Base-by-base conservation (phyloP, 257 asterid genomes). In the Jaltomata sinuosa region DNA sequence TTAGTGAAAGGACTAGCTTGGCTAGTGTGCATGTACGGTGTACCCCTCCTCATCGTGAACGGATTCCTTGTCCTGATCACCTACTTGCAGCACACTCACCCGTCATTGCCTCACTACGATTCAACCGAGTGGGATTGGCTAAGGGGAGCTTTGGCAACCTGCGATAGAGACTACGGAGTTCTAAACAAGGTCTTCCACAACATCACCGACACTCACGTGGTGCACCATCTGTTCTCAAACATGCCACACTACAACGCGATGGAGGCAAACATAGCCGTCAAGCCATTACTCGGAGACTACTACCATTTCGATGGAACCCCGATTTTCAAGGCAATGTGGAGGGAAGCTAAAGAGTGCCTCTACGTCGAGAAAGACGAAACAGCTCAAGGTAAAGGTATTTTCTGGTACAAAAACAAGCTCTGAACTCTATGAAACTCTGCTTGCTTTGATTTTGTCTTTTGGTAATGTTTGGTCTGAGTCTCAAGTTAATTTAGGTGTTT, bases 51-150 rank as follows among this genome's bases (percentile, higher is more conserved):
- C 1, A 47, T 93, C 1, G 95, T 91, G 25, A 93, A 93, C 15
- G 89, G 85, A 11, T 93, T 93, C 84, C 94, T 93, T 16, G 97
- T 93, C 59, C 50, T 91, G 84, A 92, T 93, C 87, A 93, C 97
- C 1, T 93, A 67, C 19, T 61, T 93, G 87, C 97, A 93, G 88
- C 97, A 93, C 89, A 92, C 97, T 10, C 95, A 93, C 79, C 94
- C 95, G 1, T 80, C 95, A 15, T 77, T 93, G 88, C 95, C 97
- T 7, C 95, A 91, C 74, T 93, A 92, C 21, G 93, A 93, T 53
- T 89, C 97, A 0, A 81, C 92, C 2, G 95, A 93, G 68, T 92
- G 97, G 95, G 95, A 92, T 64, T 93, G 97, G 97, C 91, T 93
- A 40, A 87, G 93, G 85, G 94, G 97, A 61, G 94, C 97, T n/a